Conservation (phyloP, 2,329 filamentous ascomycete genomes). For the Aspergillus niger region DNA sequence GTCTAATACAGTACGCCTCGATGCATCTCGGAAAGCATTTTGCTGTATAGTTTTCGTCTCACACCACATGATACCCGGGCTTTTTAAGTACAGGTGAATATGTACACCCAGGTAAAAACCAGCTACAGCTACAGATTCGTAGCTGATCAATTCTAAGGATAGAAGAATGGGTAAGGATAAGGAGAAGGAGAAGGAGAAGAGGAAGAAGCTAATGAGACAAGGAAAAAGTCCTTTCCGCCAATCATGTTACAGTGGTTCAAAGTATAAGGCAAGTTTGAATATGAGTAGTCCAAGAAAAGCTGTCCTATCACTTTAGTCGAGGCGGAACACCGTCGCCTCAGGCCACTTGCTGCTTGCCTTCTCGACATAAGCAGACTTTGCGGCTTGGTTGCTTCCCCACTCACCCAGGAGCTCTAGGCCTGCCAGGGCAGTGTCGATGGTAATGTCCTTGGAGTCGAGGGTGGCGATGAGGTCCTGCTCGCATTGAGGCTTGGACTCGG, state of each 20-base stretch:
- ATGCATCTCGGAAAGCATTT: too few relatives aligned
- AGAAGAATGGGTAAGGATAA: neutral
- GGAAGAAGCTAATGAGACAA: neutral
- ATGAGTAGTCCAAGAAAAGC: neutral
- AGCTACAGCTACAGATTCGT: too few relatives aligned
- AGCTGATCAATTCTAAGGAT: too few relatives aligned
- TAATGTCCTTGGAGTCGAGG: constrained; percentile 54
- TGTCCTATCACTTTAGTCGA: constrained; percentile 21
- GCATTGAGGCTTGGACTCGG: constrained; percentile 56
- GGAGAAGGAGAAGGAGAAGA: neutral
- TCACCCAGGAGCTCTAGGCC: constrained; percentile 55
- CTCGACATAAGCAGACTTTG: constrained; percentile 53
- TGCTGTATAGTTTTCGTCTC: too few relatives aligned
- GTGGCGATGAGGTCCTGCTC: constrained; percentile 66
- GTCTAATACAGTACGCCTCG: too few relatives aligned
- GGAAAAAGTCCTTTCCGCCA: neutral
- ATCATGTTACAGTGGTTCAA: neutral
- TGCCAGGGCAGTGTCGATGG: constrained; percentile 59
- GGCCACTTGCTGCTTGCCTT: constrained; percentile 45
- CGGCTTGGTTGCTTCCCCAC: constrained; percentile 53
- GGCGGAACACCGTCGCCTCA: constrained; percentile 41
- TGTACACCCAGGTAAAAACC: too few relatives aligned
- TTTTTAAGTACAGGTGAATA: too few relatives aligned
- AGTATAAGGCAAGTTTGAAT: neutral
- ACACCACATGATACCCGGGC: too few relatives aligned